Evolutionary conservation across 2,329 filamentous ascomycete species (phyloP).

Genomic region (Colletotrichum incanum): DNA sequence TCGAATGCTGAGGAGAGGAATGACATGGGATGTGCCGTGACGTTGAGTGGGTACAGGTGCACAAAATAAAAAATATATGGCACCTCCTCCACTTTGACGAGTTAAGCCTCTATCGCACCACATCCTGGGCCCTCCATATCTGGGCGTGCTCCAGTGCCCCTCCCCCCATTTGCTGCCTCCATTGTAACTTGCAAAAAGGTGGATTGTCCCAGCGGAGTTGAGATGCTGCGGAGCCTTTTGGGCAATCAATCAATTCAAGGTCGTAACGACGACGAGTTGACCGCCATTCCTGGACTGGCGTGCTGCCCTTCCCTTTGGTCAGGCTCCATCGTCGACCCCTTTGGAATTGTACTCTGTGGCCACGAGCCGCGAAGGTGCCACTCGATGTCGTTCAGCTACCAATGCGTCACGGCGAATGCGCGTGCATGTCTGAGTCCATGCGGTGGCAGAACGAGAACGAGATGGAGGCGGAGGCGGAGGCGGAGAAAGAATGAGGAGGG

Average conservation of each 20-base stretch:
- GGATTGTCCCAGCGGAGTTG: slow-evolving; percentile 25
- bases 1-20: slow-evolving; percentile 13
- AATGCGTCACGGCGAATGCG: background rate
- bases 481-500: background rate
- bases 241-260: slow-evolving; percentile 20
- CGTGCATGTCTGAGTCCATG: slow-evolving; percentile 9
- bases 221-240: slow-evolving; percentile 17
- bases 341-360: slow-evolving; percentile 1
- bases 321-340: slow-evolving; percentile 12
- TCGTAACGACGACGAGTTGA: slow-evolving; percentile 31
- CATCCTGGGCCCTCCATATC: slow-evolving; percentile 22
- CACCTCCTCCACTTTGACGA: slow-evolving; percentile 30
- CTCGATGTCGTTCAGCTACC: slow-evolving; percentile 11
- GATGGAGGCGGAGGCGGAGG: slow-evolving; percentile 14
- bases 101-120: slow-evolving; percentile 33
- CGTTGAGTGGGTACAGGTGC: slow-evolving; percentile 21
- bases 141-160: slow-evolving; percentile 27
- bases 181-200: slow-evolving; percentile 19
- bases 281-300: slow-evolving; percentile 34
- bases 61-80: slow-evolving; percentile 6
- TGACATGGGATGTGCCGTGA: slow-evolving; percentile 39
- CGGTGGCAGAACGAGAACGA: background rate
- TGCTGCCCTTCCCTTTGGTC: background rate
- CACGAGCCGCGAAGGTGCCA: slow-evolving; percentile 10
- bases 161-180: slow-evolving; percentile 6